Percentiles rank a stretch among this genome's conserved stretches.
Conservation (phyloP, 75 land plant species). For the Cunninghamia lanceolata region DNA sequence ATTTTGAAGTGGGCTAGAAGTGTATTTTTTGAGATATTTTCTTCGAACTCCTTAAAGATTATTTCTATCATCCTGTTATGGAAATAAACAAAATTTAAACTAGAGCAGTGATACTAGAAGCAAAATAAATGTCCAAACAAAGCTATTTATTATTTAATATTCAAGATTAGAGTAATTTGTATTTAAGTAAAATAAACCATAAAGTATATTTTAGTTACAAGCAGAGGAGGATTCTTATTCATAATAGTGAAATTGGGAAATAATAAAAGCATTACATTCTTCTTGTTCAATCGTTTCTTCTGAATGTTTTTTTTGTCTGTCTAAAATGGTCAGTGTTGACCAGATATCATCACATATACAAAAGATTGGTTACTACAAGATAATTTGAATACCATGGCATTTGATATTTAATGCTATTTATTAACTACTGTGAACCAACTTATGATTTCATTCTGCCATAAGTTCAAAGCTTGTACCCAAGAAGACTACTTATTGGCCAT, state of each 20-base stretch:
- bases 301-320: not conserved
- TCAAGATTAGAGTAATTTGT: not conserved
- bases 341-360: not conserved
- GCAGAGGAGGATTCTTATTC: not conserved
- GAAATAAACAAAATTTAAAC: constrained; percentile 7
- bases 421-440: not conserved
- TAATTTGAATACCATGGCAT: not conserved
- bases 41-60: constrained; percentile 69
- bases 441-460: too few species aligned
- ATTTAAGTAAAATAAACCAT: not conserved
- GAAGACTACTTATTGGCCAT: too few species aligned
- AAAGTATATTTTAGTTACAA: not conserved
- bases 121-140: not conserved
- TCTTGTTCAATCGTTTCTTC: not conserved
- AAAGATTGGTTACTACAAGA: not conserved
- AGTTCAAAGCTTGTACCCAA: too few species aligned
- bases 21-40: constrained; percentile 52
- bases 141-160: not conserved
- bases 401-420: not conserved
- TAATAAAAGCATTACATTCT: not conserved
- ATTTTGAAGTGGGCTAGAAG: constrained; percentile 79
- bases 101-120: not conserved
- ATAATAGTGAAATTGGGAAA: not conserved
- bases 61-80: constrained; percentile 73
- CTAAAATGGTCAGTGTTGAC: not conserved